Evolutionary conservation across 2,329 filamentous ascomycete species (phyloP).

Genomic region (Hypoxylon sp.): DNA sequence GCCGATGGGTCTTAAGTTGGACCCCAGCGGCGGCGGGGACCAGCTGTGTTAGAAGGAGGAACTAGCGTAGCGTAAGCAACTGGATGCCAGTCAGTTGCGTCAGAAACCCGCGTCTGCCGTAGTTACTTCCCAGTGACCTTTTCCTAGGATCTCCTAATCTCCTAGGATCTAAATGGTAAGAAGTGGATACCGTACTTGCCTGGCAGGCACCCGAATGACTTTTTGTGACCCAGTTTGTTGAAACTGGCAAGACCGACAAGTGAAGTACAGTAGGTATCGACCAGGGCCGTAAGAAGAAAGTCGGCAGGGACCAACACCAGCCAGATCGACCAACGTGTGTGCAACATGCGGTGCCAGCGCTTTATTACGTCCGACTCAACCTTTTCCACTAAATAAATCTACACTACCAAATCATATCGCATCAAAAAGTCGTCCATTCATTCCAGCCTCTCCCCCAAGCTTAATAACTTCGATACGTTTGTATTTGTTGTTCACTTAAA

Average conservation of each 20-base stretch:
- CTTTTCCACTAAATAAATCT: conserved; percentile 21
- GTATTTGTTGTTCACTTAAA: neutral
- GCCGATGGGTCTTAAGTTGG: conserved; percentile 2
- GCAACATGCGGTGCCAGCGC: conserved; percentile 28
- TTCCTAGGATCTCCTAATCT: neutral
- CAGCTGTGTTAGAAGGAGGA: conserved; percentile 4
- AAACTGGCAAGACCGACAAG: neutral
- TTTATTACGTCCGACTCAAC: conserved; percentile 20
- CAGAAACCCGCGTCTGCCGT: conserved; percentile 41
- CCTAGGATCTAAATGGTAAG: neutral
- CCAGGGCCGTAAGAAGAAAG: neutral
- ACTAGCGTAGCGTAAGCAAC: neutral
- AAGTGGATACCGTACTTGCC: neutral
- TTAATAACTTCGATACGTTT: neutral
- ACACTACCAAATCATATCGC: conserved; percentile 21
- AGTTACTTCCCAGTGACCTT: conserved; percentile 8
- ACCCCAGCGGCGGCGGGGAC: conserved; percentile 10
- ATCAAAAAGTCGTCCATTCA: conserved; percentile 4
- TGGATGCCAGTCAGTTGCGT: conserved; percentile 31
- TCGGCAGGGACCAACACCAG: neutral
- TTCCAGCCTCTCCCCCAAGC: conserved; percentile 7
- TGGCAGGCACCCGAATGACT: conserved; percentile 2
- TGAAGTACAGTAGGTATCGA: no score
- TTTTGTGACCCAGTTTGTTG: neutral
- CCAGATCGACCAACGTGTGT: conserved; percentile 5